Evolutionary conservation across 148 eudicot species (phyloP).

Genomic region (Fagopyrum tataricum): DNA sequence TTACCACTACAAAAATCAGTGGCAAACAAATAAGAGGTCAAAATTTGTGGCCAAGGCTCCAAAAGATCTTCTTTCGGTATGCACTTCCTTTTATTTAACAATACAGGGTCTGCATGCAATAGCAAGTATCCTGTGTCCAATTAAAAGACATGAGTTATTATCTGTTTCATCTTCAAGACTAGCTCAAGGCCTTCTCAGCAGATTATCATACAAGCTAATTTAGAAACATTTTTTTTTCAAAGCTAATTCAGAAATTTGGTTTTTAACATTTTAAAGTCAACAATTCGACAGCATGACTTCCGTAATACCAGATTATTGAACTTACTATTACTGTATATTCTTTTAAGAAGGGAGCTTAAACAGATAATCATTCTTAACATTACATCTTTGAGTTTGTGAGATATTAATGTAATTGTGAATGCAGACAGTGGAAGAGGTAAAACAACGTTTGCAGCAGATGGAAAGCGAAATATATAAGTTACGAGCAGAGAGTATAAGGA

Average conservation of each 20-base stretch:
- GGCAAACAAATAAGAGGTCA: slow-evolving; percentile 24
- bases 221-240: not conserved
- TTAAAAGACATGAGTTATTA: not conserved
- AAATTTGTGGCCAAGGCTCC: slow-evolving; percentile 15
- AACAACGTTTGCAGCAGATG: slow-evolving; percentile 26
- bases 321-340: not conserved
- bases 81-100: not conserved
- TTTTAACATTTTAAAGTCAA: not conserved
- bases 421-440: slow-evolving; percentile 35
- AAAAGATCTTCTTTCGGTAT: slow-evolving; percentile 24
- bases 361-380: not conserved
- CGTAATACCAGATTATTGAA: not conserved
- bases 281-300: not conserved
- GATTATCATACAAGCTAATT: not conserved
- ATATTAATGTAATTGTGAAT: not conserved
- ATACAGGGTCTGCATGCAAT: not conserved
- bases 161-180: not conserved
- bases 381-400: not conserved
- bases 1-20: not conserved
- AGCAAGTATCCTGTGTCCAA: not conserved
- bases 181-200: not conserved
- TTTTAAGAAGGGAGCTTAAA: not conserved
- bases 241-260: not conserved
- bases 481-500: slow-evolving; percentile 25
- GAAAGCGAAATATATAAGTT: slow-evolving; percentile 34